Conservation (phyloP, 2,329 filamentous ascomycete species). For the Calonectria hongkongensis region DNA sequence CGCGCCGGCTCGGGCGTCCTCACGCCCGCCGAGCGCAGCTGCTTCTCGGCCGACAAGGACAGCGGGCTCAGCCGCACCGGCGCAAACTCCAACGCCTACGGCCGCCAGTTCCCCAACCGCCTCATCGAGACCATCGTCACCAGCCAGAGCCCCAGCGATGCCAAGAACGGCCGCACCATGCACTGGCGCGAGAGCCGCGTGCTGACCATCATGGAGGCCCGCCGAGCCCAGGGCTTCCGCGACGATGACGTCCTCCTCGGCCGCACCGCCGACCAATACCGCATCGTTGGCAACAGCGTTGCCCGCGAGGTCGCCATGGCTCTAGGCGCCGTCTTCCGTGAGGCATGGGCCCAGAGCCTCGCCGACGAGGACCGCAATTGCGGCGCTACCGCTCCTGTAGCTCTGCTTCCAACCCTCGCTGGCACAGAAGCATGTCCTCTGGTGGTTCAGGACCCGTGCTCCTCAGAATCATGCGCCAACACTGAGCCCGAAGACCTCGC, state of each 20-base stretch:
- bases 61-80: constrained; percentile 61
- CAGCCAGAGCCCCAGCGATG: constrained; percentile 68
- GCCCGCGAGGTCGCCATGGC: constrained; percentile 80
- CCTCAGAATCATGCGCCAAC: constrained; percentile 32
- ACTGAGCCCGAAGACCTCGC: constrained; percentile 20
- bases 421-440: constrained; percentile 40
- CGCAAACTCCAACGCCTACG: constrained; percentile 67
- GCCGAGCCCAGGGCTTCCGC: constrained; percentile 81
- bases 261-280: constrained; percentile 71
- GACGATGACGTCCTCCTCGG: constrained; percentile 84
- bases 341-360: constrained; percentile 66
- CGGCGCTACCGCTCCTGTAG: not conserved
- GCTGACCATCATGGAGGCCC: constrained; percentile 79
- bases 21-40: constrained; percentile 60
- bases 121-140: constrained; percentile 81
- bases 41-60: constrained; percentile 61
- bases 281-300: constrained; percentile 86
- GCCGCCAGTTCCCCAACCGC: constrained; percentile 69
- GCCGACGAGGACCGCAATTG: constrained; percentile 40
- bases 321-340: constrained; percentile 77
- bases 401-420: constrained; percentile 8
- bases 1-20: constrained; percentile 58
- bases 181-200: constrained; percentile 81
- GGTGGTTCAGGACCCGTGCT: constrained; percentile 31
- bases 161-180: constrained; percentile 71